phyloP scores from a whole-genome alignment of 768 basidiomycete genomes.

The Podaxis pistillaris region DNA sequence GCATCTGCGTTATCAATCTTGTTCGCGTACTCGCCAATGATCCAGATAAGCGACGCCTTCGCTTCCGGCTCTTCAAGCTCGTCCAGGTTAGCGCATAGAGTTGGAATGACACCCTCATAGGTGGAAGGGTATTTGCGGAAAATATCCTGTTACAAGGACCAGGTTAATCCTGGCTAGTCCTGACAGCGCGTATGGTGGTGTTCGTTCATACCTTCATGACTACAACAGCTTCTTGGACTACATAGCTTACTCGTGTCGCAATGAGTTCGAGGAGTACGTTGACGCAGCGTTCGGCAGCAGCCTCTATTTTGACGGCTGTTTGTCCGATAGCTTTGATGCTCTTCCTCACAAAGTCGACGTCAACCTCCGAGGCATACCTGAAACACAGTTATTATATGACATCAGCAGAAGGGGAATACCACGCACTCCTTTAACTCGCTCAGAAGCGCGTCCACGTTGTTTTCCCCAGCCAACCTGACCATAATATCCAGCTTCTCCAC shows the following conservation, averaged over 20 bases:
- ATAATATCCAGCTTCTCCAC: constrained; percentile 98
- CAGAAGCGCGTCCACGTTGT: constrained; percentile 90
- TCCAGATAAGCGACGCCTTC: constrained; percentile 98
- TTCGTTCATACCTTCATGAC: constrained; percentile 85
- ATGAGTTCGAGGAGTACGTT: constrained; percentile 93
- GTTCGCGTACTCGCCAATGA: constrained; percentile 96
- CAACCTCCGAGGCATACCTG: constrained; percentile 95
- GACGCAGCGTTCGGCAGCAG: constrained; percentile 91
- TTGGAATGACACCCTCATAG: constrained; percentile 97
- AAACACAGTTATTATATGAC: not conserved
- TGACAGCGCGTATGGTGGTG: not conserved
- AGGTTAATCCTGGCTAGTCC: not conserved
- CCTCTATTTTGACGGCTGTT: constrained; percentile 93
- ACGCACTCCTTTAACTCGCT: constrained; percentile 95
- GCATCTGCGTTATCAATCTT: constrained; percentile 98
- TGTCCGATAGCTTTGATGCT: constrained; percentile 96
- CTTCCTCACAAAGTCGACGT: constrained; percentile 96
- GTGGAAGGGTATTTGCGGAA: constrained; percentile 96
- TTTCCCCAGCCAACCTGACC: constrained; percentile 88
- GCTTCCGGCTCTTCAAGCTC: constrained; percentile 98
- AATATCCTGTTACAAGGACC: constrained; percentile 66
- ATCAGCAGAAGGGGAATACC: not conserved
- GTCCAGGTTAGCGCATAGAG: constrained; percentile 90
- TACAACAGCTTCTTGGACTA: constrained; percentile 97
- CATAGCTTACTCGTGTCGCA: constrained; percentile 90